These are phyloP conservation scores for Ogataea thermomethanolica DNA, from an alignment of 805 yeast species.

Conservation along the genomic window DNA sequence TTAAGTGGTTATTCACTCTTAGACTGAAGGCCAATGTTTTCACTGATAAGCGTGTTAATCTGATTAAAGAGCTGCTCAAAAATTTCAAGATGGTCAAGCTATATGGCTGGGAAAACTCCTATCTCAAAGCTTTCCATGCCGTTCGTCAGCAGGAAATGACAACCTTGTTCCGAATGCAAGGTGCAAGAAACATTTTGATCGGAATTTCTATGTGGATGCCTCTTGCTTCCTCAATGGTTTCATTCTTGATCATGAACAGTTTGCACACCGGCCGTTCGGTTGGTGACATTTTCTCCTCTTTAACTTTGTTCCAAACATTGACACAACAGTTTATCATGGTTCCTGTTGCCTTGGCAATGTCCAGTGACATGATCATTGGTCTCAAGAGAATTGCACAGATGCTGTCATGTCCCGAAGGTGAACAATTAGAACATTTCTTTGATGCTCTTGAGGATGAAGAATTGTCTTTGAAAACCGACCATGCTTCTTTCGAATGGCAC, in stretches of 20 bases:
- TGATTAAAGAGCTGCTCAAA: conserved; percentile 74
- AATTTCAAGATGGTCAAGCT: conserved; percentile 78
- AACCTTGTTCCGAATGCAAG: conserved; percentile 56
- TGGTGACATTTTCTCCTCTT: conserved; percentile 64
- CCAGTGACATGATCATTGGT: conserved; percentile 63
- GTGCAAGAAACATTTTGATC: conserved; percentile 52
- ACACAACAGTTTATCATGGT: conserved; percentile 61
- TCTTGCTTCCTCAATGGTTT: conserved; percentile 63
- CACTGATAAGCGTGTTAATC: conserved; percentile 75
- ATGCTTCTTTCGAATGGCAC: conserved; percentile 70
- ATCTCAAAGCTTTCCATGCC: conserved; percentile 49
- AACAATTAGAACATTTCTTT: conserved; percentile 31
- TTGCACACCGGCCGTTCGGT: conserved; percentile 41
- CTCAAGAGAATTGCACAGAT: conserved; percentile 53
- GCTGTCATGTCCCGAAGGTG: conserved; percentile 39
- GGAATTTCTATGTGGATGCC: conserved; percentile 63
- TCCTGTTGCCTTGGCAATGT: conserved; percentile 65
- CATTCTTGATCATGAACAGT: conserved; percentile 41
- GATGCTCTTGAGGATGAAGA: conserved; percentile 22
- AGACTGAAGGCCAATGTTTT: conserved; percentile 55
- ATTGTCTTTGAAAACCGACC: conserved; percentile 46
- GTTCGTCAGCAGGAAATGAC: conserved; percentile 63
- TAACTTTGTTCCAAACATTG: conserved; percentile 60
- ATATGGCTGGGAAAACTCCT: conserved; percentile 89
- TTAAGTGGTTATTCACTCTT: conserved; percentile 47